These are phyloP conservation scores for Globisporangium canariense DNA, from an alignment of 352 stramenopile species.

Conservation along the genomic window DNA sequence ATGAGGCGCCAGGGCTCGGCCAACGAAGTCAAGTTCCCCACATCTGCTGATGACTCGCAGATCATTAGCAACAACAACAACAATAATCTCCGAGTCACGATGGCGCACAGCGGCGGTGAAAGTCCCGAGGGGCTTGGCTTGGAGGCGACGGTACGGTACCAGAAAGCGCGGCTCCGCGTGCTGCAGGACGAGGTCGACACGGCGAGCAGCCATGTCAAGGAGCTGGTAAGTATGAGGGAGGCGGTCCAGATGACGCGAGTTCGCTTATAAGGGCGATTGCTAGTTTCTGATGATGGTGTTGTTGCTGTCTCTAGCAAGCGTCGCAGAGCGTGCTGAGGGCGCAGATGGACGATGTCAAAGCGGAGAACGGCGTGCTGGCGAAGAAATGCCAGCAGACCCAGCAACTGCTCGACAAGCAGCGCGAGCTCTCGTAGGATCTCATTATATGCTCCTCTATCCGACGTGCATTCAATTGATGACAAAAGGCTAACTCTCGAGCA, in stretches of 20 bases:
- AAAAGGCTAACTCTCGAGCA: neutral
- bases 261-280: neutral
- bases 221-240: conserved; percentile 33
- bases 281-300: neutral
- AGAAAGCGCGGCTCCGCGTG: conserved; percentile 68
- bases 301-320: conserved; percentile 27
- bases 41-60: neutral
- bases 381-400: conserved; percentile 71
- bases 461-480: neutral
- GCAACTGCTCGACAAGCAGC: conserved; percentile 72
- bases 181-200: conserved; percentile 65
- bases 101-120: neutral
- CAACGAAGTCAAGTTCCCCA: neutral
- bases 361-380: conserved; percentile 36
- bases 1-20: conserved; percentile 7
- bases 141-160: conserved; percentile 64
- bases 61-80: neutral
- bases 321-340: conserved; percentile 29
- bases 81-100: neutral
- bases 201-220: conserved; percentile 30
- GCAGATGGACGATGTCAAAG: conserved; percentile 45
- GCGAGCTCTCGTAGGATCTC: conserved; percentile 50
- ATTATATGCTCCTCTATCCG: too few species aligned
- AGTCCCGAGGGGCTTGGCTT: conserved; percentile 41
- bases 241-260: too few species aligned